These are phyloP conservation scores for Nidula niveotomentosa DNA, from an alignment of 1,284 basidiomycete species.

Conservation along the genomic window DNA sequence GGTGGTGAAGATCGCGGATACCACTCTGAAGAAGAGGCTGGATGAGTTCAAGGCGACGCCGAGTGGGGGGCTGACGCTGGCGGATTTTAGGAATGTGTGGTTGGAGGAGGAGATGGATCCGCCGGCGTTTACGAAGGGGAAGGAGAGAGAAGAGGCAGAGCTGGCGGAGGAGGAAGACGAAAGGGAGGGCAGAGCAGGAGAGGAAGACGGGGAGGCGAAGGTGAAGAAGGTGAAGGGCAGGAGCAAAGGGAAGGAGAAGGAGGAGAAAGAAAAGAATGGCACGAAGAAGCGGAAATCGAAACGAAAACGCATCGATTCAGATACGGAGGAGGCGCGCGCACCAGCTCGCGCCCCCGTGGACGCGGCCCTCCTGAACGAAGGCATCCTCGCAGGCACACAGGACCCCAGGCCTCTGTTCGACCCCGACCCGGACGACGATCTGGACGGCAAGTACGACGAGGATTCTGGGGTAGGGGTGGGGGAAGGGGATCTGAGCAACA, in stretches of 20 bases:
- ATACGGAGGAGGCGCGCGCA: slow-evolving; percentile 6
- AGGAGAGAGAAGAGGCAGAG: slow-evolving; percentile 67
- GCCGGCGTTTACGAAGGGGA: slow-evolving; percentile 81
- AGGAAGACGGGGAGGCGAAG: slow-evolving; percentile 23
- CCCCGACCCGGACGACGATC: slow-evolving; percentile 33
- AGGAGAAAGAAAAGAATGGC: slow-evolving; percentile 34
- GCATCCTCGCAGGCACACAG: slow-evolving; percentile 38
- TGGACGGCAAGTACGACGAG: too few species aligned
- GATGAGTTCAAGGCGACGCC: slow-evolving; percentile 94
- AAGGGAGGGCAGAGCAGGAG: slow-evolving; percentile 39
- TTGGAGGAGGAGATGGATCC: slow-evolving; percentile 91
- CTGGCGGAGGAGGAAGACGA: neutral
- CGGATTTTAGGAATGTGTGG: slow-evolving; percentile 93
- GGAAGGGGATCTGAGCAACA: slow-evolving; percentile 47
- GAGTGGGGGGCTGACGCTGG: slow-evolving; percentile 83
- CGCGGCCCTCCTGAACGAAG: slow-evolving; percentile 42
- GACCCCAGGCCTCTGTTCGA: slow-evolving; percentile 41
- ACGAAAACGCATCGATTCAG: too few species aligned
- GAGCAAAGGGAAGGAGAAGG: slow-evolving; percentile 28
- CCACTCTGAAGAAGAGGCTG: slow-evolving; percentile 91
- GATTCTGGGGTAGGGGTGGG: too few species aligned
- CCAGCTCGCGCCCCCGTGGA: slow-evolving; percentile 34
- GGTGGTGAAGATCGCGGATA: slow-evolving; percentile 97
- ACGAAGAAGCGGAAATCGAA: slow-evolving; percentile 13
- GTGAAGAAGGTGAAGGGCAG: slow-evolving; percentile 39